These are phyloP conservation scores for Arthrobotrys conoides DNA, from an alignment of 2,329 filamentous ascomycete genomes.

Conservation along the genomic window DNA sequence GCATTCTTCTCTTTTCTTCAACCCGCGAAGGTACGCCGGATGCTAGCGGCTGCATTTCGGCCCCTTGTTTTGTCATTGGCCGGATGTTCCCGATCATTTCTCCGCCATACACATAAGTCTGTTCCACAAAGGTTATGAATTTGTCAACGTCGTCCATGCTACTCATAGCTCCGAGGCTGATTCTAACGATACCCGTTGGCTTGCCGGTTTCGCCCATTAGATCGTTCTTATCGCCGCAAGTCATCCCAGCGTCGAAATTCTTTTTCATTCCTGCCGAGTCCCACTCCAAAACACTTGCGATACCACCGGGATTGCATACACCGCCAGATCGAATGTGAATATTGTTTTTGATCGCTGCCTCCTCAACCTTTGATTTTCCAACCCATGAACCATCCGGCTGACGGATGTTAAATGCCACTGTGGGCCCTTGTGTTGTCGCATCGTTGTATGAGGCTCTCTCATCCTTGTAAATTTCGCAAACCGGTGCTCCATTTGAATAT, in stretches of 20 bases:
- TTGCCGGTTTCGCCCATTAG: constrained; percentile 70
- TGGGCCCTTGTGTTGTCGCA: constrained; percentile 73
- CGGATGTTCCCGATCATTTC: background rate
- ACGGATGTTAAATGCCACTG: constrained; percentile 76
- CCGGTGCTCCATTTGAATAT: constrained; percentile 71
- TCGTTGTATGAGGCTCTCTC: constrained; percentile 69
- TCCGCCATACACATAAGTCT: constrained; percentile 65
- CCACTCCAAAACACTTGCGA: constrained; percentile 70
- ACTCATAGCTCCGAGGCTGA: constrained; percentile 76
- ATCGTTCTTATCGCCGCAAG: constrained; percentile 72
- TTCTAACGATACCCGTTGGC: constrained; percentile 75
- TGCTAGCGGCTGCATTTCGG: background rate
- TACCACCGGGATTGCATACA: constrained; percentile 72
- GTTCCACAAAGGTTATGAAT: constrained; percentile 69
- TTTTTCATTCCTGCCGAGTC: constrained; percentile 72
- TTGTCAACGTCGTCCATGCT: constrained; percentile 72
- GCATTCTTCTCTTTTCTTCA: constrained; percentile 14
- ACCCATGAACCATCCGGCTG: constrained; percentile 71
- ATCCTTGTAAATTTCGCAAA: constrained; percentile 73
- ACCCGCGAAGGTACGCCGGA: too few relatives aligned
- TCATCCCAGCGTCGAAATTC: constrained; percentile 73
- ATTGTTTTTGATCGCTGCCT: constrained; percentile 71
- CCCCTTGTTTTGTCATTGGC: background rate
- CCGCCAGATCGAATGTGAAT: constrained; percentile 76
- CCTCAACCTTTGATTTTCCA: constrained; percentile 74